phyloP scores from a whole-genome alignment of 768 basidiomycete species.

The Lentinula edodes region DNA sequence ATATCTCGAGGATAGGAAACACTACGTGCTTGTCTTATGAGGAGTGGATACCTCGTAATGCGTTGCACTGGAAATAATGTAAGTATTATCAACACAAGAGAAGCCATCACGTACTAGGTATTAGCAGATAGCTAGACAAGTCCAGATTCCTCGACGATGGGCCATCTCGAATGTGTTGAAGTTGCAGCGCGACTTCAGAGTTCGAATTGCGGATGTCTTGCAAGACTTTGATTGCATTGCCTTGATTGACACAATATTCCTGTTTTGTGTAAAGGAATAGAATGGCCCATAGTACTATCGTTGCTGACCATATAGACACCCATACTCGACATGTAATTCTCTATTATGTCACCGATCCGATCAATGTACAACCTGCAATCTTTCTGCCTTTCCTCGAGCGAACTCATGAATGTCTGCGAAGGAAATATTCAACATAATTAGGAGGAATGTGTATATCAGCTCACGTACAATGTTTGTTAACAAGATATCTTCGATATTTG shows the following conservation, averaged over 20 bases:
- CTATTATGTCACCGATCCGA: conserved; percentile 79
- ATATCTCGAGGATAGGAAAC: neutral
- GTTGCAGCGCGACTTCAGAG: conserved; percentile 53
- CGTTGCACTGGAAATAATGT: conserved; percentile 69
- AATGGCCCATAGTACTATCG: neutral
- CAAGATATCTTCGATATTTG: conserved; percentile 90
- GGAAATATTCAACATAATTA: conserved; percentile 4
- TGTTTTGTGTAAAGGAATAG: conserved; percentile 20
- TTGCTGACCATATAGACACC: conserved; percentile 69
- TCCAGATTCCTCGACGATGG: conserved; percentile 78
- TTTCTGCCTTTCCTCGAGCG: conserved; percentile 87
- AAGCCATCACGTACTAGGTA: conserved; percentile 62
- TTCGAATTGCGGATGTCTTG: conserved; percentile 69
- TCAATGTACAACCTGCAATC: conserved; percentile 90
- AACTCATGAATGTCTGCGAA: conserved; percentile 71
- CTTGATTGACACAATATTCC: conserved; percentile 91
- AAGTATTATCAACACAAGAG: neutral
- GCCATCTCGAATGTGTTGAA: conserved; percentile 78
- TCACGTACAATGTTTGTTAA: conserved; percentile 74
- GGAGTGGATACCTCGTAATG: conserved; percentile 87
- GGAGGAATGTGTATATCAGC: neutral
- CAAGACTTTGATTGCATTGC: conserved; percentile 67
- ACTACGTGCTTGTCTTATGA: conserved; percentile 66
- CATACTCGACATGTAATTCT: conserved; percentile 72
- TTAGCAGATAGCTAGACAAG: conserved; percentile 84